Evolutionary conservation across 306 rosid genomes (phyloP).

Genomic region (Pachyrhizus erosus): DNA sequence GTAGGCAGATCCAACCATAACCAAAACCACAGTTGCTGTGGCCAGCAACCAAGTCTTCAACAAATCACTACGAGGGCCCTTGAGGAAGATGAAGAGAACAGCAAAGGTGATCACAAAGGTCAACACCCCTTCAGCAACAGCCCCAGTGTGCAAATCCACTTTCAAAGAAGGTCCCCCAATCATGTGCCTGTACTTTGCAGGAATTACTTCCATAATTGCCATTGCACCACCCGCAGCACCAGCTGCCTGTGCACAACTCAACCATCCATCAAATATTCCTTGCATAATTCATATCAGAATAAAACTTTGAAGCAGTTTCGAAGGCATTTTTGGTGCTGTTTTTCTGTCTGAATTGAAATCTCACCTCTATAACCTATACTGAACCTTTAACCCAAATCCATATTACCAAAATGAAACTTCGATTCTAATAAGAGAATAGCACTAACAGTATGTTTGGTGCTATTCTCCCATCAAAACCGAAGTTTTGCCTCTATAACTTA

Average conservation of each 20-base stretch:
- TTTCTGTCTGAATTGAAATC: no score
- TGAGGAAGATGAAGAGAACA: slow-evolving; percentile 73
- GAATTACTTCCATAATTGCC: slow-evolving; percentile 75
- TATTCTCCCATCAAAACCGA: background rate
- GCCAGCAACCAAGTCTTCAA: slow-evolving; percentile 73
- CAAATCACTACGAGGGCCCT: slow-evolving; percentile 70
- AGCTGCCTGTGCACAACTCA: slow-evolving; percentile 55
- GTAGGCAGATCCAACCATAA: slow-evolving; percentile 68
- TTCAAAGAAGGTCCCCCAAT: slow-evolving; percentile 86
- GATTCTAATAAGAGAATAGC: no score
- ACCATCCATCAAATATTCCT: slow-evolving; percentile 22
- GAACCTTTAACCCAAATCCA: no score
- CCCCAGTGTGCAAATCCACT: slow-evolving; percentile 87
- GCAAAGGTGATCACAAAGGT: slow-evolving; percentile 74
- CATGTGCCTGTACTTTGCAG: slow-evolving; percentile 70
- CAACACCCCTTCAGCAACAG: slow-evolving; percentile 79
- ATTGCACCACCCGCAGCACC: slow-evolving; percentile 91
- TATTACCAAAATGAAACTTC: no score
- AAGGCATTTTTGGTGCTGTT: background rate
- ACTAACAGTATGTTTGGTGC: background rate
- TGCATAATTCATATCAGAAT: background rate
- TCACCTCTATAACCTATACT: no score
- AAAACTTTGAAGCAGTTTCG: background rate
- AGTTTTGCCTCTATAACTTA: background rate
- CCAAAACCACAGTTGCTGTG: slow-evolving; percentile 57